Conservation (phyloP, 2,329 filamentous ascomycete genomes). For the Exserohilum rostratum region DNA sequence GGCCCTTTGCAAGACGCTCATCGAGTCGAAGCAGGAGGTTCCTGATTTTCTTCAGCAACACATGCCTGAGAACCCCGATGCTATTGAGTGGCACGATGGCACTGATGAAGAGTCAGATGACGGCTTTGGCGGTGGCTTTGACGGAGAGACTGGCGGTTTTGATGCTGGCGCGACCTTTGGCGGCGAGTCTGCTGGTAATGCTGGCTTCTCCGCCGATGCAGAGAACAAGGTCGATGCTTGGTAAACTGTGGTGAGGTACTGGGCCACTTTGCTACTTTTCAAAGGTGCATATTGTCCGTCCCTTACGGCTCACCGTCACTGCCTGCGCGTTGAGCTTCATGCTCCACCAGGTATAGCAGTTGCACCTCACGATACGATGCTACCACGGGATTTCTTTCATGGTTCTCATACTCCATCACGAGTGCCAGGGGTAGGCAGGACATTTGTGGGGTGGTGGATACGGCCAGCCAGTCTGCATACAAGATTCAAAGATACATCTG, state of each 20-base stretch:
- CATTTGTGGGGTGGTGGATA: constrained; percentile 3
- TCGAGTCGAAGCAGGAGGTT: constrained; percentile 78
- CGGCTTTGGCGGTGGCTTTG: constrained; percentile 22
- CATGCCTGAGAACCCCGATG: constrained; percentile 62
- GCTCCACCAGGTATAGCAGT: neutral
- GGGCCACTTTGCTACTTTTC: neutral
- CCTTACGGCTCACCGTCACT: neutral
- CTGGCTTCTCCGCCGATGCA: constrained; percentile 20
- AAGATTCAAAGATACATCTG: constrained; percentile 2
- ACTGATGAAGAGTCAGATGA: constrained; percentile 46
- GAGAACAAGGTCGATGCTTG: constrained; percentile 36
- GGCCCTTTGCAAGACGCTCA: constrained; percentile 77
- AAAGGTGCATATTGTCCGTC: neutral
- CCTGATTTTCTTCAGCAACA: constrained; percentile 79
- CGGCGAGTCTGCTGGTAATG: constrained; percentile 8
- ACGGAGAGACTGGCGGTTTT: constrained; percentile 17
- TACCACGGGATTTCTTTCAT: constrained; percentile 8
- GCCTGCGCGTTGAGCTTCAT: constrained; percentile 4
- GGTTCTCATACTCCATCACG: constrained; percentile 8
- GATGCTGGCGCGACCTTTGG: constrained; percentile 17
- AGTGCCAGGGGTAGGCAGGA: constrained; percentile 15
- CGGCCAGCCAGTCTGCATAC: constrained; percentile 15
- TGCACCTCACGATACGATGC: constrained; percentile 6
- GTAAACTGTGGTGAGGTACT: constrained; percentile 21
- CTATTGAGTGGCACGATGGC: constrained; percentile 61